Evolutionary conservation across 75 land plant genomes (phyloP), one percentile per base, ranked within the genome.

Genomic region (Pinus albicaulis): DNA sequence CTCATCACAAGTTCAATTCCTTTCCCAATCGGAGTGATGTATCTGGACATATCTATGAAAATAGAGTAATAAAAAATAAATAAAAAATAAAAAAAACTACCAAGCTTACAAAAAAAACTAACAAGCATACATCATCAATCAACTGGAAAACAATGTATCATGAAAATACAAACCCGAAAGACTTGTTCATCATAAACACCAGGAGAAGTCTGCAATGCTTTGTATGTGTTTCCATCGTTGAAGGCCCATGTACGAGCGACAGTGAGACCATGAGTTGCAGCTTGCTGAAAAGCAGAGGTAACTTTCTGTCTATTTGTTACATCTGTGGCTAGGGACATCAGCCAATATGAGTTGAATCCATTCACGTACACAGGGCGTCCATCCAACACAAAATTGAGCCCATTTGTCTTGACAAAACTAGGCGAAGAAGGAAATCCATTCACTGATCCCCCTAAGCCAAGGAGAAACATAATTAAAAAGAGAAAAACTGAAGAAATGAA

Each of bases 261-360:
- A 4, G 65, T 87, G 25, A 94, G 80, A 31, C 93, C 93, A 16
- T 76, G 76, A 23, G 78, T 76, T 0, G 89, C 76, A 31, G 92
- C 86, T 38, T 92, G 74, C 4, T 80, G 56, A 44, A 92, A 77
- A 52, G 82, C 88, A 19, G 70, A 57, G 16, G 84, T 56, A 31
- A 87, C 85, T 56, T 81, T 87, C 28, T 76, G 28, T 79, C 93
- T 76, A 55, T 82, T 36, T 2, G 59, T 20, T 17, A 84, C 77
- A 11, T 92, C 83, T 4, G 84, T 78, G 12, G 87, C 91, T 3
- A 76, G 68, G 52, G 59, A 28, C 96, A 92, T 90, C 85, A 94
- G 55, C 93, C 93, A 94, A 77, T 94, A 94, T n/a, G 95, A 77
- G 63, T 92, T 92, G 80, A 88, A 93, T 0, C 98, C 98, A 79